Conservation (phyloP, 2,329 filamentous ascomycete species). For the Emergomyces orientalis region DNA sequence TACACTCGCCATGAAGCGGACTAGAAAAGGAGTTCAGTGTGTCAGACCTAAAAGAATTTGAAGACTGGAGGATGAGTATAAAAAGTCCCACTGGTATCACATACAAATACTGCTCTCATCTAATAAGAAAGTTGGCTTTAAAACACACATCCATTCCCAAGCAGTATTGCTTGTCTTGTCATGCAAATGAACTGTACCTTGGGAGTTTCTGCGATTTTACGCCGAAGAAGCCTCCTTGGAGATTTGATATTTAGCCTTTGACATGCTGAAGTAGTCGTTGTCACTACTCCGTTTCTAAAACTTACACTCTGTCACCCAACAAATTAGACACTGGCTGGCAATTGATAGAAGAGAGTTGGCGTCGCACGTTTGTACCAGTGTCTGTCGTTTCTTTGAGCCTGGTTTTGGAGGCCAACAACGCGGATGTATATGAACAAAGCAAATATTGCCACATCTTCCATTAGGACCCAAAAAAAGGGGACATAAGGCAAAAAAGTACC, state of each 20-base stretch:
- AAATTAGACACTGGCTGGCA: neutral
- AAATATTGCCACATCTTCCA: neutral
- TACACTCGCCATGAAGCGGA: neutral
- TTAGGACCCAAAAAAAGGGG: neutral
- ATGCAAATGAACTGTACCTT: neutral
- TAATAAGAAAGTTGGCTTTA: neutral
- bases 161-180: neutral
- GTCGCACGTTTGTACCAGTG: neutral
- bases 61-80: neutral
- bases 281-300: neutral
- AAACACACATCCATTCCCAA: neutral
- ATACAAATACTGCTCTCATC: too few relatives aligned
- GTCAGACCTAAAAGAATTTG: neutral
- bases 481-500: too few relatives aligned
- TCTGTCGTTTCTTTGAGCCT: neutral
- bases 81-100: neutral
- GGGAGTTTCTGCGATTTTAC: neutral
- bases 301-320: neutral
- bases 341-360: neutral
- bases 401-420: neutral
- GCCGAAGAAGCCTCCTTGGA: neutral
- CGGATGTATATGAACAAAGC: neutral
- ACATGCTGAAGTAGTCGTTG: neutral
- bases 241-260: neutral
- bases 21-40: neutral